These are phyloP conservation scores for Trichophyton equinum DNA, from an alignment of 2,329 filamentous ascomycete species.

Conservation along the genomic window DNA sequence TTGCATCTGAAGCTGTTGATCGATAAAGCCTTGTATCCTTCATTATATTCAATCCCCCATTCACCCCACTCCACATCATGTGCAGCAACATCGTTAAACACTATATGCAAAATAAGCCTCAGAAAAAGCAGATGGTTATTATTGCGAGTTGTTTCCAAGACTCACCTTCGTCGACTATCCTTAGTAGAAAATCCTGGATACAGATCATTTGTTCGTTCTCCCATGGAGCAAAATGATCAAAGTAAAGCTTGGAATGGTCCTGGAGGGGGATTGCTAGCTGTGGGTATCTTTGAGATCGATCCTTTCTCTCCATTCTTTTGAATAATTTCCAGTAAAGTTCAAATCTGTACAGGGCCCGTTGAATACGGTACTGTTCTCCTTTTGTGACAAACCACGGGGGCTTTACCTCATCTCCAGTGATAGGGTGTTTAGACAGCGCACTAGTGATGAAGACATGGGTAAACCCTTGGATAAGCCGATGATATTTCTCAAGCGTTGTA, in stretches of 20 bases:
- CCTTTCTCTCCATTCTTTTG: not conserved
- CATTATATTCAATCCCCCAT: not conserved
- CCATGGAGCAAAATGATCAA: constrained; percentile 9
- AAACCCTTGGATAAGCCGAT: not conserved
- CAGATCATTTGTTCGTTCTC: constrained; percentile 12
- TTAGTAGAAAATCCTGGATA: constrained; percentile 10
- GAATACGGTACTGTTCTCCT: constrained; percentile 7
- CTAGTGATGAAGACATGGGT: not conserved
- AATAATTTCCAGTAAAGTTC: constrained; percentile 12
- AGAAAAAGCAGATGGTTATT: not conserved
- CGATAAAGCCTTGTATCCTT: not conserved
- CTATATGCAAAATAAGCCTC: not conserved
- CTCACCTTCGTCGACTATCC: constrained; percentile 5
- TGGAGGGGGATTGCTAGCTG: not conserved
- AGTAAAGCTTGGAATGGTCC: constrained; percentile 1
- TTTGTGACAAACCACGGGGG: not conserved
- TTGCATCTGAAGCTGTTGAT: not conserved
- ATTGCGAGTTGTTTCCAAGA: too few relatives aligned
- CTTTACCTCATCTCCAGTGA: not conserved
- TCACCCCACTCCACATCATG: constrained; percentile 3
- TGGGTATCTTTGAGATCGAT: not conserved
- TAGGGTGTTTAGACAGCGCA: not conserved
- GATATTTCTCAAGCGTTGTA: not conserved
- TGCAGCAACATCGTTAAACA: constrained; percentile 2
- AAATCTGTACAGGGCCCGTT: constrained; percentile 11